phyloP scores from a whole-genome alignment of 179 eudicot genomes.

The Pouteria campechiana region DNA sequence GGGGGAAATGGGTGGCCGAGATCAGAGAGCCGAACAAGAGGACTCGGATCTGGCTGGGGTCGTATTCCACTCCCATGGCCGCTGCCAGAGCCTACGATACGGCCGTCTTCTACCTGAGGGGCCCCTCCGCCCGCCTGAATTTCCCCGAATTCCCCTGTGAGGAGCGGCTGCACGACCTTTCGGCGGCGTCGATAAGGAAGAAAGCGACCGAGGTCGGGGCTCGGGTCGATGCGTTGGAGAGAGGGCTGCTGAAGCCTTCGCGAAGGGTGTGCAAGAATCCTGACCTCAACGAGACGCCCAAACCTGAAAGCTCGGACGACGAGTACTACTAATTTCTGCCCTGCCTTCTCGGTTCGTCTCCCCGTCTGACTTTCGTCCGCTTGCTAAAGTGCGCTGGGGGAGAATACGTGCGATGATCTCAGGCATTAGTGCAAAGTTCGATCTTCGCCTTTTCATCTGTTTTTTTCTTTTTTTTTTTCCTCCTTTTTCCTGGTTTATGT shows the following conservation, averaged over 20 bases:
- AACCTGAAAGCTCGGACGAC: slow-evolving; percentile 19
- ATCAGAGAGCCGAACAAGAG: slow-evolving; percentile 24
- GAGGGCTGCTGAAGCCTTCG: not conserved
- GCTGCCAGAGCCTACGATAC: slow-evolving; percentile 34
- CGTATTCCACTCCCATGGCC: slow-evolving; percentile 28
- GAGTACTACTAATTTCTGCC: too few species aligned
- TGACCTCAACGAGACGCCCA: slow-evolving; percentile 27
- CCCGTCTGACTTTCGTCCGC: too few species aligned
- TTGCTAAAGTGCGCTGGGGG: too few species aligned
- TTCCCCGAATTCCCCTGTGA: slow-evolving; percentile 28
- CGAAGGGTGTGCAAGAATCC: slow-evolving; percentile 16
- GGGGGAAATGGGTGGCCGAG: slow-evolving; percentile 24
- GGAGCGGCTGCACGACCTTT: slow-evolving; percentile 13
- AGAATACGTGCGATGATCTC: too few species aligned
- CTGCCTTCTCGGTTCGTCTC: too few species aligned
- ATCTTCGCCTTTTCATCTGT: too few species aligned
- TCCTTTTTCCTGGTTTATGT: too few species aligned
- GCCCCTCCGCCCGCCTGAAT: slow-evolving; percentile 33
- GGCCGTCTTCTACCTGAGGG: slow-evolving; percentile 26
- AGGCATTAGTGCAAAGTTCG: too few species aligned
- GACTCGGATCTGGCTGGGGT: slow-evolving; percentile 29
- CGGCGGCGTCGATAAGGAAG: slow-evolving; percentile 35
- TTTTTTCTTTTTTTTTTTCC: too few species aligned
- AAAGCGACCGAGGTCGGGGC: slow-evolving; percentile 43
- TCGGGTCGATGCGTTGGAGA: slow-evolving; percentile 30